phyloP scores from a whole-genome alignment of 805 yeast species.

The Ogataea dorogensis region DNA sequence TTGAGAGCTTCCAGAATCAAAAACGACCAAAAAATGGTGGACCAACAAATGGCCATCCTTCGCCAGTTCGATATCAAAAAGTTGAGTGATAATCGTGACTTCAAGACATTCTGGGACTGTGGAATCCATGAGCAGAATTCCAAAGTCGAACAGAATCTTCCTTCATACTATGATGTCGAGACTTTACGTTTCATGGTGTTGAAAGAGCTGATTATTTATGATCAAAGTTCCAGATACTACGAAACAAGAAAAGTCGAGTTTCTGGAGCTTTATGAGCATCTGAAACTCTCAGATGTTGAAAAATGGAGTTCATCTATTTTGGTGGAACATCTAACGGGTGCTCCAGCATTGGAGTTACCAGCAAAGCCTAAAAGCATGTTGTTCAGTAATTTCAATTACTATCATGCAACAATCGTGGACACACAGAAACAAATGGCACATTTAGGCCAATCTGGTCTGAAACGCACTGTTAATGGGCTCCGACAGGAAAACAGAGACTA shows the following conservation, averaged over 20 bases:
- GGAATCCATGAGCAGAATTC: conserved; percentile 37
- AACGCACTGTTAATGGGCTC: conserved; percentile 8
- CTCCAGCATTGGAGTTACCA: conserved; percentile 8
- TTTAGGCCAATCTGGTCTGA: conserved; percentile 5
- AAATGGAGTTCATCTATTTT: conserved; percentile 33
- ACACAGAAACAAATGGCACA: conserved; percentile 22
- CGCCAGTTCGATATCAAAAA: conserved; percentile 25
- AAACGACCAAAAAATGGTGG: conserved; percentile 21
- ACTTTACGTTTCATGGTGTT: conserved; percentile 37
- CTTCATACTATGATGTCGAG: conserved; percentile 26
- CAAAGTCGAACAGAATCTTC: conserved; percentile 20
- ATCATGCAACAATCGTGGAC: conserved; percentile 24
- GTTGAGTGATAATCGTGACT: conserved; percentile 60
- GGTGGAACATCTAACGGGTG: conserved; percentile 10
- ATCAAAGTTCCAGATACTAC: conserved; percentile 27
- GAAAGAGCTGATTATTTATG: conserved; percentile 41
- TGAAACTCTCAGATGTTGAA: conserved; percentile 37
- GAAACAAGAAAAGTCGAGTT: conserved; percentile 22
- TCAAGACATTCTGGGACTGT: conserved; percentile 50
- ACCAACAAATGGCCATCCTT: conserved; percentile 16
- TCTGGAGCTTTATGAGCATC: conserved; percentile 7
- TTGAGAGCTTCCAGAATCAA: conserved; percentile 35
- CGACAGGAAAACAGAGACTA: conserved; percentile 20
- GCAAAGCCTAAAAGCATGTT: conserved; percentile 18
- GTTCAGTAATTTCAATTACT: conserved; percentile 23